Evolutionary conservation across 2,329 filamentous ascomycete species (phyloP).

Genomic region (Sporothrix protearum): DNA sequence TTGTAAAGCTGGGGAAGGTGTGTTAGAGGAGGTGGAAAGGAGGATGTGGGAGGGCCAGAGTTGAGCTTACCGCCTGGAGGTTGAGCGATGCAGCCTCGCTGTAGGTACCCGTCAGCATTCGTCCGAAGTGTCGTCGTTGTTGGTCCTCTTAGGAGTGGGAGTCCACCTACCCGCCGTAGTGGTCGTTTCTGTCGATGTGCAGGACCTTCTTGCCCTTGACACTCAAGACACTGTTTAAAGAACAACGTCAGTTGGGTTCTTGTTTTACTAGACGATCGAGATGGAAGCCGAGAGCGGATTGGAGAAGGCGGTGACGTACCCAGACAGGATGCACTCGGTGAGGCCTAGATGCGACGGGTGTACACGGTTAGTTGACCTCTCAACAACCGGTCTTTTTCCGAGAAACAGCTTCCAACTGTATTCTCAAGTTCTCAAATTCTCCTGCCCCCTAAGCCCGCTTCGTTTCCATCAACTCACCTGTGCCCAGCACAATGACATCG

Average conservation of each 20-base stretch:
- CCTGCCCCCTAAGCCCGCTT: background rate
- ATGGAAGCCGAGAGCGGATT: background rate
- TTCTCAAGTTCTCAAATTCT: background rate
- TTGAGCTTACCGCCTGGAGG: constrained; percentile 72
- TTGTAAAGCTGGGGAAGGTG: constrained; percentile 72
- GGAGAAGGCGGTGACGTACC: constrained; percentile 48
- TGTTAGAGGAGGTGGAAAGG: background rate
- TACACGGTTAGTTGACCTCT: background rate
- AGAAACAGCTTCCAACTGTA: background rate
- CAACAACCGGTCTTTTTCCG: no score
- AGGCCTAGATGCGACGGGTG: constrained; percentile 58
- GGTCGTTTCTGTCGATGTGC: constrained; percentile 97
- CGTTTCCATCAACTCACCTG: constrained; percentile 58
- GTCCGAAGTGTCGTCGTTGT: background rate
- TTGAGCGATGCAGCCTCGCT: constrained; percentile 96
- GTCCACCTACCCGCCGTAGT: constrained; percentile 84
- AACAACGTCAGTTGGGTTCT: constrained; percentile 6
- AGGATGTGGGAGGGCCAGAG: background rate
- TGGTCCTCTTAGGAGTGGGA: background rate
- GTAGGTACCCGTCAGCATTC: constrained; percentile 29
- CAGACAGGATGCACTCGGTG: constrained; percentile 98
- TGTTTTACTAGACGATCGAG: background rate
- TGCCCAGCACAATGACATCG: constrained; percentile 97
- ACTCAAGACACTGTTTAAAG: constrained; percentile 70
- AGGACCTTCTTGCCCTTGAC: constrained; percentile 99